phyloP scores from a whole-genome alignment of 2,329 filamentous ascomycete genomes.

The Verticillium nubilum region DNA sequence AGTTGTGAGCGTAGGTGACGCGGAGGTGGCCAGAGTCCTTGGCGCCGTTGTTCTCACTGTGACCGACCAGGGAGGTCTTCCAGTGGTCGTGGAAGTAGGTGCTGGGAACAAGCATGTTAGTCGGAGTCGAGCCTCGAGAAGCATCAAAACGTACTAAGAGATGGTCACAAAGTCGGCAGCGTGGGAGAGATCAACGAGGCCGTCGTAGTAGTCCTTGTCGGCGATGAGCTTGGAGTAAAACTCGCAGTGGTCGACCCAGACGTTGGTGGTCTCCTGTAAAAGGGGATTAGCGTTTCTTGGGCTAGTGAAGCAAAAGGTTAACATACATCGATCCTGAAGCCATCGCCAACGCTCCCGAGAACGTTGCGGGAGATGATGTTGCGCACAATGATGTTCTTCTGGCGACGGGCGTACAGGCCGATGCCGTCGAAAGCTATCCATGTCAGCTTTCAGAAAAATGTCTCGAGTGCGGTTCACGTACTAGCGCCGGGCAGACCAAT shows the following conservation, averaged over 20 bases:
- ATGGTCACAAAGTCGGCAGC: conserved; percentile 36
- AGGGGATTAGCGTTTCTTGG: neutral
- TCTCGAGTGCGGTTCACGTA: neutral
- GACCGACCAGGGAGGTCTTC: conserved; percentile 56
- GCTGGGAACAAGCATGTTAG: conserved; percentile 10
- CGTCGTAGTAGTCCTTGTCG: conserved; percentile 39
- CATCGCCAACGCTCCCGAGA: conserved; percentile 27
- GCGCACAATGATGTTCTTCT: conserved; percentile 50
- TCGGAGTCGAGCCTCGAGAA: neutral
- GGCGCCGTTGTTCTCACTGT: conserved; percentile 51
- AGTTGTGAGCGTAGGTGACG: conserved; percentile 57
- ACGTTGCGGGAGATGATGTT: conserved; percentile 33
- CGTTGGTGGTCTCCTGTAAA: conserved; percentile 37
- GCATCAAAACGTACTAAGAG: conserved; percentile 16
- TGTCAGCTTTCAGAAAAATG: neutral
- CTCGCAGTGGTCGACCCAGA: conserved; percentile 43
- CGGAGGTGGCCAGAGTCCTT: conserved; percentile 54
- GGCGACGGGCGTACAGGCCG: conserved; percentile 43
- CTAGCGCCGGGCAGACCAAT: conserved; percentile 24
- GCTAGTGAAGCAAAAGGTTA: too few relatives aligned
- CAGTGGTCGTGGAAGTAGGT: conserved; percentile 45
- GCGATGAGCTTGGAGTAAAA: conserved; percentile 26
- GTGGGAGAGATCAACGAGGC: conserved; percentile 37
- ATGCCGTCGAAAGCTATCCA: conserved; percentile 29
- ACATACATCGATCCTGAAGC: conserved; percentile 22